Base-by-base conservation (phyloP, 2,329 filamentous ascomycete genomes). In the Aspergillus sp. region DNA sequence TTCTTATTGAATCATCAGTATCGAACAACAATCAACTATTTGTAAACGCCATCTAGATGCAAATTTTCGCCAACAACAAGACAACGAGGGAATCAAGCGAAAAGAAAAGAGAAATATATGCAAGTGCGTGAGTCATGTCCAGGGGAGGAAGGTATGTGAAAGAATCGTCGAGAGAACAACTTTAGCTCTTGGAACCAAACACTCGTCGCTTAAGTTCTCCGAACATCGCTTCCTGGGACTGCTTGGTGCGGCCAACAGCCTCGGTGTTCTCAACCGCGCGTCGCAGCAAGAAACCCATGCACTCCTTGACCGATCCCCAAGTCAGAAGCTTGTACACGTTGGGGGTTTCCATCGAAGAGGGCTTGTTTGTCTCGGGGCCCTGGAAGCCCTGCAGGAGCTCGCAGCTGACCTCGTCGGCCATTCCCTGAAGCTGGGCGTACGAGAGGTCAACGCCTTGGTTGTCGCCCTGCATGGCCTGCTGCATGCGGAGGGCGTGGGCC, bases 361-460 rank as follows among this genome's bases (percentile, higher is more conserved):
- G 61, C 26, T 63, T 63, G 14, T 60, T 56, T 26, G 58, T 59
- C 54, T 69, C 69, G 14, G 68, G 65, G 20, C 61, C 69, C 66
- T 67, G 69, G 67, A 69, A 75, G 63, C 67, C 77, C 58, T 84
- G 76, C 16, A 87, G 76, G 1, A 87, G 73, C 42, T 81, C 79
- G 65, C 84, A 83, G 58, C 89, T 92, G 55, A 98, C 87, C 72
- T 97, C 93, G 67, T 98, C 94, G 1, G 94, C 94, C 94, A 98
- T 98, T 11, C 94, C 93, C 79, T 94, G 90, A 1, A 97, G 84
- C 78, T 97, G 93, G 2, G 90, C 90, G 73, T 91, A 92, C 39
- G 79, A 77, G 2, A 86, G 75, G 14, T 82, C 78, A 51, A 79
- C 73, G 45, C 74, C 71, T 52, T 73, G 70, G 51, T 65, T 54